Percentiles rank a stretch among this genome's conserved stretches.
Evolutionary conservation across 371 early-diverging fungal genomes (phyloP).

Genomic region (Haplosporangium sp.): DNA sequence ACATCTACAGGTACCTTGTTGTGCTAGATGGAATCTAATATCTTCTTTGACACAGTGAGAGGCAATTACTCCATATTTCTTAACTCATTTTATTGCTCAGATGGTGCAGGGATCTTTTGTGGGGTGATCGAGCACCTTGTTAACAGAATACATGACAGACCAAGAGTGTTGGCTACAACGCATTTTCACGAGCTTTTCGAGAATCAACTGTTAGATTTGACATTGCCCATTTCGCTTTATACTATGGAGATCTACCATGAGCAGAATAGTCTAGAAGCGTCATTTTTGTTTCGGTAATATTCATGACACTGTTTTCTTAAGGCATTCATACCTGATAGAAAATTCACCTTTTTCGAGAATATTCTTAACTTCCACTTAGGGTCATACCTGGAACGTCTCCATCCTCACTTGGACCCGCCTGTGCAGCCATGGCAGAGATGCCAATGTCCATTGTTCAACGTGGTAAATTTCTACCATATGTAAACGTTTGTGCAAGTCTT

Average conservation of each 20-base stretch:
- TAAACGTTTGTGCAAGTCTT: background rate
- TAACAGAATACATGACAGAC: constrained; percentile 13
- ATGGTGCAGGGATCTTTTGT: constrained; percentile 52
- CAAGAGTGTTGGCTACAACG: constrained; percentile 87
- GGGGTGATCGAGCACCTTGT: constrained; percentile 48
- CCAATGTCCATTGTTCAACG: constrained; percentile 31
- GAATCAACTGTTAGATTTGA: constrained; percentile 28
- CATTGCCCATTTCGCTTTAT: constrained; percentile 34
- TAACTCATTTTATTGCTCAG: constrained; percentile 23
- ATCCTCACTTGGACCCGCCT: constrained; percentile 41
- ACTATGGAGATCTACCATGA: constrained; percentile 52
- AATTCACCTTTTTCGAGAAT: no score
- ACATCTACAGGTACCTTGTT: constrained; percentile 65
- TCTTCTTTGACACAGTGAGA: constrained; percentile 74
- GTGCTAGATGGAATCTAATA: constrained; percentile 58
- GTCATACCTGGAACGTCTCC: constrained; percentile 40
- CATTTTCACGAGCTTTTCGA: constrained; percentile 92
- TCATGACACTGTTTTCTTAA: background rate
- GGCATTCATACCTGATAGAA: background rate
- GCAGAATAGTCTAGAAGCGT: constrained; percentile 24
- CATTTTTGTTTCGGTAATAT: constrained; percentile 42
- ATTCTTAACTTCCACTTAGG: background rate
- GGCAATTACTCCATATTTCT: no score
- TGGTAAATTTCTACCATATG: constrained; percentile 8
- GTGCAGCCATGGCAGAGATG: constrained; percentile 44